Conservation (phyloP, 768 basidiomycete genomes). For the Boletus patriciae region DNA sequence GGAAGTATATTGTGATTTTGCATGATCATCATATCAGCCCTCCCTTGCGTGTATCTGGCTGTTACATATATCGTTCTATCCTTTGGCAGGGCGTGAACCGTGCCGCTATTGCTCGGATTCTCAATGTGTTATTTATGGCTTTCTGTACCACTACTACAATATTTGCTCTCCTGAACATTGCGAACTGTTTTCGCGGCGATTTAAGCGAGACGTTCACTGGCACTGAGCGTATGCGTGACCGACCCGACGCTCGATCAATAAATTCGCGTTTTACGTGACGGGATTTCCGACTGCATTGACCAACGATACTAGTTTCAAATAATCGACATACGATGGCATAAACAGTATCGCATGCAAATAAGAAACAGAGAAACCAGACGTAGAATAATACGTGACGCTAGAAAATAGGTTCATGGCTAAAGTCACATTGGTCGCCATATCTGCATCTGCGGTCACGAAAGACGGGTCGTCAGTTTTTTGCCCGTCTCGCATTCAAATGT, state of each 20-base stretch:
- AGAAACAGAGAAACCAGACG: background rate
- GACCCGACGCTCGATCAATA: constrained; percentile 11
- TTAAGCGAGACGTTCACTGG: background rate
- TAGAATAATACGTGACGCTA: constrained; percentile 11
- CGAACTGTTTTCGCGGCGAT: constrained; percentile 13
- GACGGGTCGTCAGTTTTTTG: constrained; percentile 37
- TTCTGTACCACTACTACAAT: constrained; percentile 37
- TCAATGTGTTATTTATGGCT: constrained; percentile 38
- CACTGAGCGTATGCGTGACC: background rate
- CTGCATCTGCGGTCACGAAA: constrained; percentile 72
- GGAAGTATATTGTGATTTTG: constrained; percentile 32
- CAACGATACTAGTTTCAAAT: constrained; percentile 10
- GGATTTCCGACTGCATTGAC: background rate
- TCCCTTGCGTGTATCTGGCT: constrained; percentile 18
- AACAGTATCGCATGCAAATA: constrained; percentile 19
- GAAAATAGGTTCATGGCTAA: constrained; percentile 60
- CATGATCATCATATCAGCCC: constrained; percentile 19
- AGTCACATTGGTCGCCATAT: constrained; percentile 87
- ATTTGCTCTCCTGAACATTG: constrained; percentile 18
- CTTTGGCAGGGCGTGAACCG: constrained; percentile 25
- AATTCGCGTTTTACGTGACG: constrained; percentile 6
- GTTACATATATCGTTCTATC: constrained; percentile 33
- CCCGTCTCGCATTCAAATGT: constrained; percentile 27
- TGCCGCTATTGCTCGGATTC: constrained; percentile 29
- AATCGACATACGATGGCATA: constrained; percentile 12